phyloP scores from a whole-genome alignment of 2,329 filamentous ascomycete species.

The Lithohypha guttulata region DNA sequence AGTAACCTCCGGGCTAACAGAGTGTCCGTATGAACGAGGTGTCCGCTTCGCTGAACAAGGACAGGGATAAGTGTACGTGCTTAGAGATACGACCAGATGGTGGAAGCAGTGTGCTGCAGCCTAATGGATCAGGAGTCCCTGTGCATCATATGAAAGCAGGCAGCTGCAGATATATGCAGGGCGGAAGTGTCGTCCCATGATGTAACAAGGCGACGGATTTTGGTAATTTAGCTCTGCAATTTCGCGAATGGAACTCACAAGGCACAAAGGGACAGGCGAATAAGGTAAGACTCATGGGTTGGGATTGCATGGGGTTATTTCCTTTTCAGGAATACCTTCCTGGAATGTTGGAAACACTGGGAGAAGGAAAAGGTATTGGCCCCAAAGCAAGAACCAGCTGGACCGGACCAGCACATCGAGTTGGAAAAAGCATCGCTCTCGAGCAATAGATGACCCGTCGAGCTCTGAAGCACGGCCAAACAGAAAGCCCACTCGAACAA shows the following conservation, averaged over 20 bases:
- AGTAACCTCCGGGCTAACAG: neutral
- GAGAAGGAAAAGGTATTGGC: too few species aligned
- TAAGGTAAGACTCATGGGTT: too few species aligned
- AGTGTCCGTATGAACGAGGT: neutral
- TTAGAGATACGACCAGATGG: neutral
- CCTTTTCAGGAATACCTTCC: too few species aligned
- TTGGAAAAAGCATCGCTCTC: too few species aligned
- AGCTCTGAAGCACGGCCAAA: too few species aligned
- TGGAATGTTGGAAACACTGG: too few species aligned
- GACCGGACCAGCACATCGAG: too few species aligned
- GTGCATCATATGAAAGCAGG: neutral
- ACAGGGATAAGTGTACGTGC: neutral
- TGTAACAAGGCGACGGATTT: constrained; percentile 8
- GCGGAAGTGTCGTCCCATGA: neutral
- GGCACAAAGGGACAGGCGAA: constrained; percentile 2
- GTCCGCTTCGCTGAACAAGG: neutral
- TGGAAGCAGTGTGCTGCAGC: constrained; percentile 1
- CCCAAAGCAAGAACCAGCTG: too few species aligned
- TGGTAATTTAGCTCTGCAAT: constrained; percentile 1
- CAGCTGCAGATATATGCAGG: constrained; percentile 8
- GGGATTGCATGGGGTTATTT: too few species aligned
- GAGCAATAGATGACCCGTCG: too few species aligned
- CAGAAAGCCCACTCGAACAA: too few species aligned
- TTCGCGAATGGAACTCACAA: constrained; percentile 2
- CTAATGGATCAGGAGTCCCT: constrained; percentile 1